phyloP scores from a whole-genome alignment of 306 rosid species.

The Luffa acutangula region DNA sequence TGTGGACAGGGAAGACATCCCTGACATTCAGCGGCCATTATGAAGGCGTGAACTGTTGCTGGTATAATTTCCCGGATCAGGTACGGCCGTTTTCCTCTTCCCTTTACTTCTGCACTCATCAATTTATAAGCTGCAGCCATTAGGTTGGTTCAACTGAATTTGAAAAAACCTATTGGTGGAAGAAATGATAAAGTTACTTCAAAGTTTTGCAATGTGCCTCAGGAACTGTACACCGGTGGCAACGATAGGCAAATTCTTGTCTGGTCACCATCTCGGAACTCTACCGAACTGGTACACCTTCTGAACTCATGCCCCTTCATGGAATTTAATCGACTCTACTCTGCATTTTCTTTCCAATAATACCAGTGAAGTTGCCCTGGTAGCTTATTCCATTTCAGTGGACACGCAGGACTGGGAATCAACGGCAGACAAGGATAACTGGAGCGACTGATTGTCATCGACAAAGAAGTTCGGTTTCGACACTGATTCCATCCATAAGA shows the following conservation, averaged over 20 bases:
- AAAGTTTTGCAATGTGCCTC: conserved; percentile 11
- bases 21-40: conserved; percentile 70
- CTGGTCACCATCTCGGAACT: conserved; percentile 64
- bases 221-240: conserved; percentile 94
- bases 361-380: conserved; percentile 2
- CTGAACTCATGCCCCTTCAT: background rate
- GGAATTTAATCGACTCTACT: background rate
- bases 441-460: conserved; percentile 47
- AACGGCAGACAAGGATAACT: conserved; percentile 54
- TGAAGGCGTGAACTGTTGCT: conserved; percentile 75
- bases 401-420: conserved; percentile 47
- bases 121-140: background rate
- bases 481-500: background rate
- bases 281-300: conserved; percentile 40
- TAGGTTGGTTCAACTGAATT: background rate
- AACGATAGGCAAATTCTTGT: conserved; percentile 84
- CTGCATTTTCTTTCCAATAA: background rate
- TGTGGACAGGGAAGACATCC: conserved; percentile 75
- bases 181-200: background rate
- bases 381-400: conserved; percentile 26
- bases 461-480: background rate
- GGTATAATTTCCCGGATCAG: conserved; percentile 74
- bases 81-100: conserved; percentile 25
- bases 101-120: background rate
- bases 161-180: background rate